phyloP scores from a whole-genome alignment of 306 rosid genomes.

The Adenanthera pavonina region DNA sequence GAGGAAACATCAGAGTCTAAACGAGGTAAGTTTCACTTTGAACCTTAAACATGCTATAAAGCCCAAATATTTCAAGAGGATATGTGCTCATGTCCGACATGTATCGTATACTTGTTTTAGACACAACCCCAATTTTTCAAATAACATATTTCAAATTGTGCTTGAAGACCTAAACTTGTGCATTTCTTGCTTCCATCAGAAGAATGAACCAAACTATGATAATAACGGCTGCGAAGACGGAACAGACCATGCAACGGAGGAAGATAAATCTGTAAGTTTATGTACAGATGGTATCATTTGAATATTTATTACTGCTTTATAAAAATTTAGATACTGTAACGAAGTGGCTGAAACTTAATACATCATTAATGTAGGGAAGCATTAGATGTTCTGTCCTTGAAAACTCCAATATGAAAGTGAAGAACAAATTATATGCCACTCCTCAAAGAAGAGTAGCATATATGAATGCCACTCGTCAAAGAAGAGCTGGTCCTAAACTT shows the following conservation, averaged over 20 bases:
- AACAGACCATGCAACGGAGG: constrained; percentile 33
- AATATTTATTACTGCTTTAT: not conserved
- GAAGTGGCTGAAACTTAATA: not conserved
- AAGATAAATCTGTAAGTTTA: constrained; percentile 46
- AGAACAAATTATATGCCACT: not conserved
- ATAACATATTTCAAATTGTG: not conserved
- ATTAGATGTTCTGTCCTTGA: not conserved
- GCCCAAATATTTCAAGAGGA: not conserved
- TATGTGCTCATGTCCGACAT: not conserved
- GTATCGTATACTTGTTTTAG: not conserved
- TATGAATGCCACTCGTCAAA: not conserved
- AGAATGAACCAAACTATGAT: constrained; percentile 44
- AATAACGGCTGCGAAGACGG: constrained; percentile 47
- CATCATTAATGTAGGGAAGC: constrained; percentile 12
- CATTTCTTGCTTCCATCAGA: constrained; percentile 37
- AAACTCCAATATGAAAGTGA: constrained; percentile 1
- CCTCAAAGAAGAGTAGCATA: not conserved
- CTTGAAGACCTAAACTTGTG: constrained; percentile 12
- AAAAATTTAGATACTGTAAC: not conserved
- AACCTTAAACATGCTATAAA: not conserved
- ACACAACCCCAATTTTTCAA: not conserved
- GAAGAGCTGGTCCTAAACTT: not conserved
- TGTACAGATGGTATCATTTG: not conserved
- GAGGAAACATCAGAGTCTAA: constrained; percentile 42
- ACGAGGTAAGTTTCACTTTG: constrained; percentile 40